A percentile compares a stretch with the other conserved stretches of the same genome.
Conservation (phyloP, 371 early-diverging fungal genomes). For the Choanephora cucurbitarum region DNA sequence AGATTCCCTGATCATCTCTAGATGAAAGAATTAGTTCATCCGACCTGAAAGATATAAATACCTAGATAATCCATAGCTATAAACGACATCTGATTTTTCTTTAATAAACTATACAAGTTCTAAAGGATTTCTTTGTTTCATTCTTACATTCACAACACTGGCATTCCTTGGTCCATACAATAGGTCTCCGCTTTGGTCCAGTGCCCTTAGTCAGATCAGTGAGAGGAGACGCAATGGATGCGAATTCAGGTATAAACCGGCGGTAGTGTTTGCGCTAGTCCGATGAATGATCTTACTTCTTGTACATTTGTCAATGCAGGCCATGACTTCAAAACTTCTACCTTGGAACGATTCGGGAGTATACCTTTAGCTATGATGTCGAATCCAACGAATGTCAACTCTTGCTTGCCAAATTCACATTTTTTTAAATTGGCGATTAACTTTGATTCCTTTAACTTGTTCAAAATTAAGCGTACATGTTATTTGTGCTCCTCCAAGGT, state of each 20-base stretch:
- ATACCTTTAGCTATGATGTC: constrained; percentile 34
- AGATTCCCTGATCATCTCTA: too few relatives aligned
- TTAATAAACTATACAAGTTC: too few relatives aligned
- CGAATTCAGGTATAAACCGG: constrained; percentile 29
- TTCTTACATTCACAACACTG: too few relatives aligned
- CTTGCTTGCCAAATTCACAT: constrained; percentile 44
- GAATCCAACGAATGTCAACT: constrained; percentile 50
- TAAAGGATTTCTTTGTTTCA: too few relatives aligned
- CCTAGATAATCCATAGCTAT: too few relatives aligned
- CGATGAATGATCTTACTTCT: constrained; percentile 42
- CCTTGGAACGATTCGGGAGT: constrained; percentile 24
- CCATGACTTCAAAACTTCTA: constrained; percentile 36
- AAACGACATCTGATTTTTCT: too few relatives aligned
- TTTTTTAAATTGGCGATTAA: constrained; percentile 52
- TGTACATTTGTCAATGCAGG: constrained; percentile 35
- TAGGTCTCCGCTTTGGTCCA: too few relatives aligned
- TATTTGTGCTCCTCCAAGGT: constrained; percentile 43
- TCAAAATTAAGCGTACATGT: constrained; percentile 41
- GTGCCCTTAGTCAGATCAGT: too few relatives aligned
- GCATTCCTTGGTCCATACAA: too few relatives aligned
- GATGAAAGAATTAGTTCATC: too few relatives aligned
- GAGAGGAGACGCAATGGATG: too few relatives aligned
- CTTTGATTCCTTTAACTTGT: constrained; percentile 28
- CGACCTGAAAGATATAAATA: too few relatives aligned
- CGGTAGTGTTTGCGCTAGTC: constrained; percentile 36